A percentile compares a stretch with the other conserved stretches of the same genome.
Evolutionary conservation across 2,329 filamentous ascomycete genomes (phyloP).

Genomic region (Neocatenulostroma microsporum): DNA sequence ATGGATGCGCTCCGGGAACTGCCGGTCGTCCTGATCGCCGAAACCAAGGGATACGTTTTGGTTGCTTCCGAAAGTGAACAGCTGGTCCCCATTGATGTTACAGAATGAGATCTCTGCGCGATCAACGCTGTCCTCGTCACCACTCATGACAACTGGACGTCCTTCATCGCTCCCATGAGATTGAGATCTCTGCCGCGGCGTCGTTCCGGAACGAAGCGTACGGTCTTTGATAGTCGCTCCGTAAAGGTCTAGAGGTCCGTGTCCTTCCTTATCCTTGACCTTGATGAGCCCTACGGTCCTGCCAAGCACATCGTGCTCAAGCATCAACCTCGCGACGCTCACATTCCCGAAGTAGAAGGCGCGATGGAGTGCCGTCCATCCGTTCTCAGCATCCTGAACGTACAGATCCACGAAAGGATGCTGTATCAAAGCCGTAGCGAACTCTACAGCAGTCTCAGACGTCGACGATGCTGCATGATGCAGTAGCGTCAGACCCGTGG

Average conservation of each 20-base stretch:
- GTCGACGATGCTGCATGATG: conserved; percentile 75
- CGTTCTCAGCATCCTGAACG: conserved; percentile 78
- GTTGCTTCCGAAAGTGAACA: conserved; percentile 93
- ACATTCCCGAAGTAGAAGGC: conserved; percentile 86
- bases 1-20: conserved; percentile 78
- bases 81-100: conserved; percentile 62
- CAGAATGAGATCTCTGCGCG: conserved; percentile 14
- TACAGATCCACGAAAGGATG: conserved; percentile 81
- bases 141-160: conserved; percentile 39
- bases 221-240: conserved; percentile 75
- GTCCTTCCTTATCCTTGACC: conserved; percentile 90
- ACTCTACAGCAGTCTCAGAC: conserved; percentile 59
- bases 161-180: conserved; percentile 41
- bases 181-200: conserved; percentile 26
- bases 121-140: conserved; percentile 39
- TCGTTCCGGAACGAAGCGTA: conserved; percentile 44
- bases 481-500: conserved; percentile 71
- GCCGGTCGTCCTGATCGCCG: conserved; percentile 90
- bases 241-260: conserved; percentile 90
- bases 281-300: conserved; percentile 74
- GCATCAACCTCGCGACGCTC: conserved; percentile 70
- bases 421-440: conserved; percentile 71
- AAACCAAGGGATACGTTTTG: conserved; percentile 89
- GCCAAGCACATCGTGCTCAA: conserved; percentile 64
- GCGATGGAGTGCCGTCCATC: conserved; percentile 91